A percentile compares a stretch with the other conserved stretches of the same genome.
Conservation (phyloP, 2,329 filamentous ascomycete genomes). For the Ophiostoma fasciatum region DNA sequence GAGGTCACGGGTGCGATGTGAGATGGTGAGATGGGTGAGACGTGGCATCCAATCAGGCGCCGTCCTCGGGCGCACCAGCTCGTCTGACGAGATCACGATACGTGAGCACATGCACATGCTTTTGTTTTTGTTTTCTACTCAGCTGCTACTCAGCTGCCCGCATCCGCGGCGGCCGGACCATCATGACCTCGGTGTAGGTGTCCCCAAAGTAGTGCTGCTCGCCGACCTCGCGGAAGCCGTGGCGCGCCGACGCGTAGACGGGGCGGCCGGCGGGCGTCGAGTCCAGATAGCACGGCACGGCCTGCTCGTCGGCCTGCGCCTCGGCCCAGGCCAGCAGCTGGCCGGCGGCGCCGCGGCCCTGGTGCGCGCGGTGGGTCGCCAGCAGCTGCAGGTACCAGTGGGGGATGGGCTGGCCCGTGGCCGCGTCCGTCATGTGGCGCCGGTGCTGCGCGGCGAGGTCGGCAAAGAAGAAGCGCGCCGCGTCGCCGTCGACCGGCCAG, state of each 20-base stretch:
- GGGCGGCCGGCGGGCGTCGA: slow-evolving; percentile 31
- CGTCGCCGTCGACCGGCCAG: slow-evolving; percentile 27
- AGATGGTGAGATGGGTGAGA: no score
- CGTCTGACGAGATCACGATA: no score
- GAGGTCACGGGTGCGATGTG: no score
- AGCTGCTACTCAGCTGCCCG: background rate
- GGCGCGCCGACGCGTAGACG: slow-evolving; percentile 27
- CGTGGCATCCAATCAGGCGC: no score
- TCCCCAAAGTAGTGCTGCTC: slow-evolving; percentile 21
- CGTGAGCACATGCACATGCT: no score
- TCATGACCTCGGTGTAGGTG: slow-evolving; percentile 21
- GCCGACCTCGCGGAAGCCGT: slow-evolving; percentile 29
- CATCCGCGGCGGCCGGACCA: slow-evolving; percentile 13
- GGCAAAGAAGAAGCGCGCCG: slow-evolving; percentile 27
- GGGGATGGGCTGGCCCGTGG: slow-evolving; percentile 9
- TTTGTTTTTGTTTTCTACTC: background rate
- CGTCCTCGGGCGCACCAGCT: no score
- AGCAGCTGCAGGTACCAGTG: slow-evolving; percentile 37
- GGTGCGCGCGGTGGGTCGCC: slow-evolving; percentile 25
- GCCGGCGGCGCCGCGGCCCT: slow-evolving; percentile 30
- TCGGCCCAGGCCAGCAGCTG: slow-evolving; percentile 32
- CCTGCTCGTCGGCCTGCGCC: slow-evolving; percentile 27
- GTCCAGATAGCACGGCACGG: slow-evolving; percentile 32
- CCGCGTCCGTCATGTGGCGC: slow-evolving; percentile 22
- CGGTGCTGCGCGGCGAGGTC: slow-evolving; percentile 21